These are phyloP conservation scores for Nyctanthes arbortristis DNA, from an alignment of 257 asterid species.

Conservation along the genomic window DNA sequence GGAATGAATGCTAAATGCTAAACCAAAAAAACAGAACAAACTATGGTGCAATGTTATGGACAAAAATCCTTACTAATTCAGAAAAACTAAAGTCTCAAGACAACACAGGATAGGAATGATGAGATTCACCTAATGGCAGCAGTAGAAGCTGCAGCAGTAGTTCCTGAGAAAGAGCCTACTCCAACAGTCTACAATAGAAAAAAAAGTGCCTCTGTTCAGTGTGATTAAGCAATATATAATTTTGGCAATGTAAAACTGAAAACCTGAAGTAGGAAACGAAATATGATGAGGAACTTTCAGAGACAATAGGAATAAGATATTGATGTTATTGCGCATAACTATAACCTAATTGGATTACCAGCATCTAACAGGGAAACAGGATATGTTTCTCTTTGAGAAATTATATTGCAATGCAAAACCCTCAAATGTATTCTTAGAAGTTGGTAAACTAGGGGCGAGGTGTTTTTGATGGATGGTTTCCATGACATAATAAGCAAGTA, in stretches of 20 bases:
- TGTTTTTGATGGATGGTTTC: background rate
- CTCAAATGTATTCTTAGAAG: constrained; percentile 1
- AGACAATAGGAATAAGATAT: background rate
- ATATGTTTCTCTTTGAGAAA: background rate
- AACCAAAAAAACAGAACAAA: too few species aligned
- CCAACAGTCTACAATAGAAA: constrained; percentile 79
- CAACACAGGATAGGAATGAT: constrained; percentile 13
- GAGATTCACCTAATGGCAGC: constrained; percentile 80
- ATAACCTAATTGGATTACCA: too few species aligned
- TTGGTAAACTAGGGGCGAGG: background rate
- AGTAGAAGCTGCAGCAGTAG: constrained; percentile 90
- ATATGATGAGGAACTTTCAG: background rate
- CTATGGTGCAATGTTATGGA: too few species aligned
- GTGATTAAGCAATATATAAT: constrained; percentile 11
- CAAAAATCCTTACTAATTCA: too few species aligned
- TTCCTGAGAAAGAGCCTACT: too few species aligned
- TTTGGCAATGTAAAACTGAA: constrained; percentile 13
- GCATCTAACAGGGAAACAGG: constrained; percentile 2
- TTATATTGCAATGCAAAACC: constrained; percentile 3
- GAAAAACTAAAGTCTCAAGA: background rate
- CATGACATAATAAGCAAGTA: constrained; percentile 7
- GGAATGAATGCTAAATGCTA: too few species aligned
- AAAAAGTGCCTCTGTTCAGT: constrained; percentile 13
- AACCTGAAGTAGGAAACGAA: constrained; percentile 8
- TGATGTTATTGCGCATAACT: background rate